Evolutionary conservation across 2,329 filamentous ascomycete species (phyloP).

Genomic region (Colletotrichum siamense): DNA sequence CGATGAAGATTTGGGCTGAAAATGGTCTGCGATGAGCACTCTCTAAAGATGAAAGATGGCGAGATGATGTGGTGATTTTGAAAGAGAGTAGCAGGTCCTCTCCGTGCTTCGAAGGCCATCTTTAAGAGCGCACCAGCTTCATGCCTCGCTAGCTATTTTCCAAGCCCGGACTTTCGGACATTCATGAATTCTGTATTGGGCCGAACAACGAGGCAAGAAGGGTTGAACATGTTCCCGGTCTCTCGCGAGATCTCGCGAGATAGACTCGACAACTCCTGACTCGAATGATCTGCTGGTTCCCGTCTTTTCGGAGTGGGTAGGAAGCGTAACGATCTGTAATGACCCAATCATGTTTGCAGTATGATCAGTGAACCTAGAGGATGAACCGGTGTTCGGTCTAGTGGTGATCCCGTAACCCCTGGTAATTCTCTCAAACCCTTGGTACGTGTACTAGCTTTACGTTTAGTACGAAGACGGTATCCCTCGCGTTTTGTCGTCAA

Average conservation of each 20-base stretch:
- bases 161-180: not conserved
- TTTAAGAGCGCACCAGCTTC: not conserved
- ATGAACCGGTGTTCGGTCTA: not conserved
- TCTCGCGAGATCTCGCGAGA: not conserved
- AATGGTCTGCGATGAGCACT: not conserved
- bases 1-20: not conserved
- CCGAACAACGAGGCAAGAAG: not conserved
- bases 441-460: not conserved
- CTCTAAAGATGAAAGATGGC: not conserved
- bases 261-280: not conserved
- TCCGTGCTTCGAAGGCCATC: not conserved
- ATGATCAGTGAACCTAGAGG: not conserved
- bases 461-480: not conserved
- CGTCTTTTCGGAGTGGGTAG: not conserved
- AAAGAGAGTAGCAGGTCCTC: not conserved
- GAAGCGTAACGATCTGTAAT: not conserved
- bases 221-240: fast-evolving
- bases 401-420: not conserved
- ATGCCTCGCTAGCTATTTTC: not conserved
- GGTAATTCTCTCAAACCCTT: not conserved
- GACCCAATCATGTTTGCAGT: not conserved
- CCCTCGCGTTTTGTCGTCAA: not conserved
- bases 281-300: not conserved
- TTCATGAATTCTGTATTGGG: not conserved
- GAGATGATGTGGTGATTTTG: not conserved